A percentile compares a stretch with the other conserved stretches of the same genome.
Evolutionary conservation across 495 filamentous ascomycete genomes (phyloP).

Genomic region (Emericellopsis terricola): DNA sequence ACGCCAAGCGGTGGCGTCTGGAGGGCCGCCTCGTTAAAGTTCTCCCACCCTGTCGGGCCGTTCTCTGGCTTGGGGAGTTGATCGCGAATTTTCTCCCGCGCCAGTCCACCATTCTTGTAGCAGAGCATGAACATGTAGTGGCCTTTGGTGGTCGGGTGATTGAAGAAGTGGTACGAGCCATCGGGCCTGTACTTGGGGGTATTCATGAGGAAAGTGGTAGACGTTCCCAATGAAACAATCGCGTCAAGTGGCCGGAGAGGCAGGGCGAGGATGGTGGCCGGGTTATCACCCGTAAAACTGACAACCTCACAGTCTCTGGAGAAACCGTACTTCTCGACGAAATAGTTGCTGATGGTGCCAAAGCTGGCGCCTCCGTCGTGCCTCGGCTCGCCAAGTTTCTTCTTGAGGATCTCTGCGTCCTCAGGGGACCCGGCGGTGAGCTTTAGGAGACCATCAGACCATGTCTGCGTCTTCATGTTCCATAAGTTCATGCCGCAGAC

Average conservation of each 20-base stretch:
- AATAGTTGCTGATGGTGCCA: conserved; percentile 59
- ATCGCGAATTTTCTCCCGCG: conserved; percentile 77
- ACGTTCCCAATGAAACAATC: conserved; percentile 87
- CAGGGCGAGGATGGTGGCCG: conserved; percentile 79
- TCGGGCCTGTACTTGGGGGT: conserved; percentile 80
- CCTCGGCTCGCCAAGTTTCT: conserved; percentile 65
- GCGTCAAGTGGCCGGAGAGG: conserved; percentile 75
- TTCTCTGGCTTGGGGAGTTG: conserved; percentile 21
- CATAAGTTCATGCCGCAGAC: conserved; percentile 95
- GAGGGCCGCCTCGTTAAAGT: conserved; percentile 54
- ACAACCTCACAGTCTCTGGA: conserved; percentile 51
- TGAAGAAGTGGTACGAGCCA: conserved; percentile 75
- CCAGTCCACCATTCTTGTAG: conserved; percentile 94
- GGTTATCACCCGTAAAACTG: conserved; percentile 91
- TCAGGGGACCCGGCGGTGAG: conserved; percentile 55
- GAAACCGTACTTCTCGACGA: conserved; percentile 62
- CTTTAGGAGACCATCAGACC: conserved; percentile 54
- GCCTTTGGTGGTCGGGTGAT: conserved; percentile 65
- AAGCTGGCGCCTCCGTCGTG: conserved; percentile 65
- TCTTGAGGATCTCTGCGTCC: conserved; percentile 46
- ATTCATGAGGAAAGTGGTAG: conserved; percentile 92
- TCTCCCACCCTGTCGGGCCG: conserved; percentile 41
- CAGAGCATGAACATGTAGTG: conserved; percentile 99
- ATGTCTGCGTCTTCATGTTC: conserved; percentile 61
- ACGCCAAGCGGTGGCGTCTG: conserved; percentile 50